Evolutionary conservation across 495 filamentous ascomycete species (phyloP).

Genomic region (Neurospora sp.): DNA sequence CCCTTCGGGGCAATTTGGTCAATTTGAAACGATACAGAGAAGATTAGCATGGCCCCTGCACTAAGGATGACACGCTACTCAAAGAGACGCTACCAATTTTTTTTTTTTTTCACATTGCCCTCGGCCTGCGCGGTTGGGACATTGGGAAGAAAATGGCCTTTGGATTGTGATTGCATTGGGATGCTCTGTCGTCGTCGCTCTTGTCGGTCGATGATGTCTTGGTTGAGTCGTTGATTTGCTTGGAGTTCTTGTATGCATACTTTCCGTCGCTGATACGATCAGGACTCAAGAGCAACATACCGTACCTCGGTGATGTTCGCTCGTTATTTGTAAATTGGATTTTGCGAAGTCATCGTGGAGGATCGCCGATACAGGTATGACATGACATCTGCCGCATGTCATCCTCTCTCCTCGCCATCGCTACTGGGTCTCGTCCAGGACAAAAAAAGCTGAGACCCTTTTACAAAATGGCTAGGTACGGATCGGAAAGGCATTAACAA

Average conservation of each 20-base stretch:
- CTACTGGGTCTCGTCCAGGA: not conserved
- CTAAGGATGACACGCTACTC: constrained; percentile 99
- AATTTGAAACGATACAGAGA: constrained; percentile 52
- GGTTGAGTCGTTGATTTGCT: not conserved
- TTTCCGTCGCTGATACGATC: not conserved
- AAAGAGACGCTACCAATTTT: constrained; percentile 91
- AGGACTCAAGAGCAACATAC: not conserved
- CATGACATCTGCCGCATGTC: not conserved
- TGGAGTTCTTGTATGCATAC: not conserved
- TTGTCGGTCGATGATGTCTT: not conserved
- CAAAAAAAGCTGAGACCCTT: too few relatives aligned
- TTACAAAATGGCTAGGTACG: too few relatives aligned
- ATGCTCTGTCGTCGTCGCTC: not conserved
- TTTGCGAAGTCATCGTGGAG: not conserved
- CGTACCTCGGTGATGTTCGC: not conserved
- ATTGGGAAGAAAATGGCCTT: constrained; percentile 16
- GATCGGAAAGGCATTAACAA: too few relatives aligned
- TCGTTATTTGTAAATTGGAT: not conserved
- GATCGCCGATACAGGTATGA: not conserved
- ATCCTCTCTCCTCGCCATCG: not conserved
- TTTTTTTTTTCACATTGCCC: constrained; percentile 53
- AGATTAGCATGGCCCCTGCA: constrained; percentile 99
- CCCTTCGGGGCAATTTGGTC: constrained; percentile 28
- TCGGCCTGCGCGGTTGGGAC: constrained; percentile 9
- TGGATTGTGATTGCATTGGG: not conserved